phyloP scores from a whole-genome alignment of 257 asterid genomes.

The Ehretia macrophylla region DNA sequence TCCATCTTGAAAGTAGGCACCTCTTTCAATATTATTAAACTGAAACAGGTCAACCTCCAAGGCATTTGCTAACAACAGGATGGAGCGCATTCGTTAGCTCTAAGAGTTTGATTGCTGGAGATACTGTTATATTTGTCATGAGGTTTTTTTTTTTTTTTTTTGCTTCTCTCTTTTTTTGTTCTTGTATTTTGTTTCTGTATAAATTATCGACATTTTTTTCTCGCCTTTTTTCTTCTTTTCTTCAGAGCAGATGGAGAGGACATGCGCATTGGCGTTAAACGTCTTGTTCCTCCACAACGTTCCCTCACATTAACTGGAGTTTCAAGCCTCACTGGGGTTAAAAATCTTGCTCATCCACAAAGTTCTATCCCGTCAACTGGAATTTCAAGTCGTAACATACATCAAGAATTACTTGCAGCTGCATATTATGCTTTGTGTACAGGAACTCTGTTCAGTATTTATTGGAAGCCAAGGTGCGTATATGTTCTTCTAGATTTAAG shows the following conservation, averaged over 20 bases:
- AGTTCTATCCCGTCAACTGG: too few relatives aligned
- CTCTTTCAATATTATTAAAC: background rate
- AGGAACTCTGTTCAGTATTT: constrained; percentile 2
- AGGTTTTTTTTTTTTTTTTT: background rate
- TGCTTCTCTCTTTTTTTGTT: too few relatives aligned
- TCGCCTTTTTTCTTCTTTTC: background rate
- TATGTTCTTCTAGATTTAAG: too few relatives aligned
- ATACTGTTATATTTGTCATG: constrained; percentile 69
- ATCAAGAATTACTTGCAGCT: too few relatives aligned
- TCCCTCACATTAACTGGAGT: too few relatives aligned
- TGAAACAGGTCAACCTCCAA: constrained; percentile 65
- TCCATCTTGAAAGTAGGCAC: too few relatives aligned
- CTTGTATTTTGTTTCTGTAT: too few relatives aligned
- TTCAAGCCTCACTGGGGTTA: too few relatives aligned
- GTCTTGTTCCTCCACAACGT: background rate
- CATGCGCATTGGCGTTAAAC: constrained; percentile 17
- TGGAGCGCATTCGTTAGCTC: too few relatives aligned
- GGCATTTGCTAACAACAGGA: constrained; percentile 22
- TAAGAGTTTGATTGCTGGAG: constrained; percentile 19
- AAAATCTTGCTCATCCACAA: too few relatives aligned
- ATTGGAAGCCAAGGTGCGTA: constrained; percentile 11
- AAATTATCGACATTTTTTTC: too few relatives aligned
- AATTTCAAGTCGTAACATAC: too few relatives aligned
- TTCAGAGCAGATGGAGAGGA: constrained; percentile 14
- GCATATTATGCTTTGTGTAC: constrained; percentile 14